A percentile compares a stretch with the other conserved stretches of the same genome.
Conservation (phyloP, 2,329 filamentous ascomycete genomes). For the Dryadomyces quercus-mongolicae region DNA sequence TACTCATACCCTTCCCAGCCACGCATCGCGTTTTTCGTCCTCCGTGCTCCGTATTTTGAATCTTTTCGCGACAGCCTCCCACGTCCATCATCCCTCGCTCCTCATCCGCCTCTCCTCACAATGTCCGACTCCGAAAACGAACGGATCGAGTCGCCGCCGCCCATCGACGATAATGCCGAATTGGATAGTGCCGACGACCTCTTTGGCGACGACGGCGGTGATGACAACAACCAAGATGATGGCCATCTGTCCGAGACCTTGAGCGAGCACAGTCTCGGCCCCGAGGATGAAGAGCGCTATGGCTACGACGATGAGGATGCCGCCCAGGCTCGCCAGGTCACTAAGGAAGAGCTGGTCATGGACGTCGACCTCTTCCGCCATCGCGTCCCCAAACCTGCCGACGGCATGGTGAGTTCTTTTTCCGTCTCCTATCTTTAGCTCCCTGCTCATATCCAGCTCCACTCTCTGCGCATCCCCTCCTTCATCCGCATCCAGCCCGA, state of each 20-base stretch:
- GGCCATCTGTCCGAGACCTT: constrained; percentile 40
- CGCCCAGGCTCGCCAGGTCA: constrained; percentile 28
- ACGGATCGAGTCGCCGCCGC: constrained; percentile 10
- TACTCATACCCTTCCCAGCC: neutral
- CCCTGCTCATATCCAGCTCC: constrained; percentile 34
- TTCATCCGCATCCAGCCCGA: constrained; percentile 61
- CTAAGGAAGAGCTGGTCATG: constrained; percentile 45
- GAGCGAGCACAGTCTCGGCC: constrained; percentile 48
- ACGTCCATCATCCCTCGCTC: neutral
- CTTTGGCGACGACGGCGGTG: constrained; percentile 16
- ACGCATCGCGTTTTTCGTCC: neutral
- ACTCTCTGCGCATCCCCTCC: constrained; percentile 57
- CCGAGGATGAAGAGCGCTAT: constrained; percentile 29
- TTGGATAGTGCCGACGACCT: constrained; percentile 11
- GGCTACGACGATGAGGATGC: constrained; percentile 29
- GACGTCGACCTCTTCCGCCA: constrained; percentile 57
- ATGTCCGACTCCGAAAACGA: constrained; percentile 13
- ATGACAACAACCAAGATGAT: constrained; percentile 38
- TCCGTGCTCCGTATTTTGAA: no score
- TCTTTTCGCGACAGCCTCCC: neutral
- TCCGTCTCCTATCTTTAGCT: neutral
- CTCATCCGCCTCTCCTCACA: neutral
- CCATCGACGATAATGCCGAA: constrained; percentile 2
- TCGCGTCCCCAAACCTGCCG: constrained; percentile 55
- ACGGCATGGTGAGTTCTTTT: constrained; percentile 47